Base-by-base conservation (phyloP, 345 rosid genomes). In the Aquilaria yunnanensis region DNA sequence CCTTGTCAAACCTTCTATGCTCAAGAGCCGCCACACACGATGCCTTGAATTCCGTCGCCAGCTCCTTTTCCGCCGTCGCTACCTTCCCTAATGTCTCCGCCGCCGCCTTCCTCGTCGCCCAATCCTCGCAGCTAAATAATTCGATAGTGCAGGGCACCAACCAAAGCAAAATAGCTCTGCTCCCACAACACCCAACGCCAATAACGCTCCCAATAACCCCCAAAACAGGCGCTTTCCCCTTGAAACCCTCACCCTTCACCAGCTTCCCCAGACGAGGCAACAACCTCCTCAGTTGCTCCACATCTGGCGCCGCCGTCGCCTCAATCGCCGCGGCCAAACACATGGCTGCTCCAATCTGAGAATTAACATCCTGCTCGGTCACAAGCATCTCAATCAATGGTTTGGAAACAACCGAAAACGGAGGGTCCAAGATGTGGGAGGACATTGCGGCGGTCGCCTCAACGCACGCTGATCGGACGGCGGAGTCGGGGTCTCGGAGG, bases 31-130 rank as follows among this genome's bases (percentile, higher is more conserved):
- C 51, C 65, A 88, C 58, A 62, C 84, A 86, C 2, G 76, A 51
- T 16, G 70, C 75, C 74, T 77, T 83, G 60, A 80, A 80, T 67
- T 77, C 77, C 32, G 68, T 69, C 6, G 90, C 95, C 54, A 88
- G 59, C 45, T 88, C 83, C 68, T 67, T 77, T 63, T 88, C 99
- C 9, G 55, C 83, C 30, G 60, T 8, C 12, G 90, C 90, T 29
- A 94, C 80, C 70, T 73, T 90, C 62, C 87, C 89, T 70, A 94
- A 69, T 0, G 83, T 81, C 75, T 94, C 97, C 1, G 99, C 90
- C 1, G 99, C 95, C 0, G 96, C 86, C 73, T 90, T 94, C 51
- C 99, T 88, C 47, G 90, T 80, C 43, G 83, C 72, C 99, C 99
- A 94, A 57, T 90, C 96, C 5, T 82, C 83, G 52, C 74, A 74